These are phyloP conservation scores for Asterophora parasitica DNA, from an alignment of 768 basidiomycete genomes.

Conservation along the genomic window DNA sequence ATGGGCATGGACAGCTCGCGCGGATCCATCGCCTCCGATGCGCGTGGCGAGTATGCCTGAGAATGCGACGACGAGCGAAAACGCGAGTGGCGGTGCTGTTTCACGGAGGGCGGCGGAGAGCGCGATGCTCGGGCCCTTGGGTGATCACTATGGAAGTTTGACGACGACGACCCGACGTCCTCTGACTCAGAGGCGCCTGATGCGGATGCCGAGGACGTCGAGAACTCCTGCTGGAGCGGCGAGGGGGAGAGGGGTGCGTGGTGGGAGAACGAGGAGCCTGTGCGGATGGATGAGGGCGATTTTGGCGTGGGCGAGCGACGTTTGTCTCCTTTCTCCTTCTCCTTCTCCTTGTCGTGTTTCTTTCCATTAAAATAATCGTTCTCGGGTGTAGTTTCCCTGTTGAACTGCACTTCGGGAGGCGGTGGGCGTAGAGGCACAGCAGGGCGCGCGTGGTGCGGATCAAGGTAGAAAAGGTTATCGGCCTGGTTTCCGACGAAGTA, in stretches of 20 bases:
- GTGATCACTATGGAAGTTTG: too few relatives aligned
- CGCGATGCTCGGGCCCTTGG: slow-evolving; percentile 1
- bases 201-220: slow-evolving; percentile 15
- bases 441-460: slow-evolving; percentile 75
- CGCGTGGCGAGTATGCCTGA: slow-evolving; percentile 9
- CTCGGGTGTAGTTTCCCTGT: slow-evolving; percentile 17
- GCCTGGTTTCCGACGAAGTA: slow-evolving; percentile 95
- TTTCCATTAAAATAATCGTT: slow-evolving; percentile 17
- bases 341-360: background rate
- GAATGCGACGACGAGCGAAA: slow-evolving; percentile 20
- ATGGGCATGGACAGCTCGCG: slow-evolving; percentile 4
- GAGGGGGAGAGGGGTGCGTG: slow-evolving; percentile 59
- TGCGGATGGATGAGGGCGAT: slow-evolving; percentile 48
- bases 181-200: too few relatives aligned
- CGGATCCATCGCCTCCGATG: slow-evolving; percentile 19
- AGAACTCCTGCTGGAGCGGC: slow-evolving; percentile 62
- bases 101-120: slow-evolving; percentile 20
- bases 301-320: slow-evolving; percentile 29
- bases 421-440: slow-evolving; percentile 63
- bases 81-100: slow-evolving; percentile 2
- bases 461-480: slow-evolving; percentile 79
- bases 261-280: slow-evolving; percentile 47
- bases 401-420: slow-evolving; percentile 15
- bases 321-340: background rate
- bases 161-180: too few relatives aligned